Evolutionary conservation across 176 grass and related monocot genomes (phyloP).

Genomic region (Aegilops longissima): DNA sequence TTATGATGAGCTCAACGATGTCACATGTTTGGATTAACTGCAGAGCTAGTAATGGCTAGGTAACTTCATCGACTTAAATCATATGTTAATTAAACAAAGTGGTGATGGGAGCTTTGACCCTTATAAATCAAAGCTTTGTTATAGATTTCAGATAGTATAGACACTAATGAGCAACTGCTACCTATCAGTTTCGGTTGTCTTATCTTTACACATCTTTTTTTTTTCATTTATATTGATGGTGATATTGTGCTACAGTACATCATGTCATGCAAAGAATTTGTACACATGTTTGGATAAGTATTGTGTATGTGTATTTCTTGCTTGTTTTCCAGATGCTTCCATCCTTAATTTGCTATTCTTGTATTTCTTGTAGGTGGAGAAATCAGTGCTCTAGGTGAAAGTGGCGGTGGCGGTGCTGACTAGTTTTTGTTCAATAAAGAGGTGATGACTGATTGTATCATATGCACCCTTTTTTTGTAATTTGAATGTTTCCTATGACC

Average conservation of each 20-base stretch:
- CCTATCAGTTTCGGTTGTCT: not conserved
- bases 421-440: not conserved
- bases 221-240: too few species aligned
- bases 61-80: too few species aligned
- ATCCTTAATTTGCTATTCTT: not conserved
- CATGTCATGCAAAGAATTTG: not conserved
- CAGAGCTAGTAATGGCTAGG: too few species aligned
- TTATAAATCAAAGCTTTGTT: too few species aligned
- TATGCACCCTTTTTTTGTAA: not conserved
- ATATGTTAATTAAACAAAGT: too few species aligned
- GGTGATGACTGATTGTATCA: not conserved
- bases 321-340: not conserved
- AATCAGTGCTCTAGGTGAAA: not conserved
- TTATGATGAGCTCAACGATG: not conserved
- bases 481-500: too few species aligned
- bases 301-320: not conserved
- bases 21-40: not conserved
- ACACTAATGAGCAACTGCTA: too few species aligned
- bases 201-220: too few species aligned
- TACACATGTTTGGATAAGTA: not conserved
- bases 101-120: too few species aligned
- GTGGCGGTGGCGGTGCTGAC: not conserved
- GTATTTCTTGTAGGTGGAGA: not conserved
- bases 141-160: too few species aligned
- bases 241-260: not conserved